phyloP scores from a whole-genome alignment of 768 basidiomycete species.

The Filobasidium floriforme region DNA sequence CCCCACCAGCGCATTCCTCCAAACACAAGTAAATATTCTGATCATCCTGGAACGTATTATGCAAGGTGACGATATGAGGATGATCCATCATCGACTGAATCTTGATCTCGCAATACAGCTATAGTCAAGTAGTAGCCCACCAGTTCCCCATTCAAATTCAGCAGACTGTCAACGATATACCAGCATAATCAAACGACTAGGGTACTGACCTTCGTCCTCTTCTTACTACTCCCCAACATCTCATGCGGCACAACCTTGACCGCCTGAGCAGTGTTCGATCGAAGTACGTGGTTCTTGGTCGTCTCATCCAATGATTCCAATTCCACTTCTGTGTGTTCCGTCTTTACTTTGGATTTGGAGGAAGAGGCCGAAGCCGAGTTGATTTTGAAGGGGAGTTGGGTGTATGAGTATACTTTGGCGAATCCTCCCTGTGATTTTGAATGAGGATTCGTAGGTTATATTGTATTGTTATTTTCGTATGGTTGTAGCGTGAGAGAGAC shows the following conservation, averaged over 20 bases:
- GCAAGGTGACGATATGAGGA: conserved; percentile 84
- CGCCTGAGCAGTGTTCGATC: conserved; percentile 52
- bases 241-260: conserved; percentile 93
- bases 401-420: conserved; percentile 78
- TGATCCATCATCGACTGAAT: conserved; percentile 85
- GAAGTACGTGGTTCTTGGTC: conserved; percentile 46
- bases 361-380: neutral
- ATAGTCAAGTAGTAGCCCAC: neutral
- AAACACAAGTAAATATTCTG: conserved; percentile 97
- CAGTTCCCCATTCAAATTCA: neutral
- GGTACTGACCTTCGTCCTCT: conserved; percentile 76
- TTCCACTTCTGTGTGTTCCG: no score
- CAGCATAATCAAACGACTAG: neutral
- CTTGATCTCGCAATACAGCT: conserved; percentile 99
- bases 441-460: no score
- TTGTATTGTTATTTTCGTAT: no score
- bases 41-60: conserved; percentile 90
- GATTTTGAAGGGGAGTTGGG: conserved; percentile 50
- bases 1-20: conserved; percentile 80
- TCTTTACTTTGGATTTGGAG: no score
- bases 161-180: neutral
- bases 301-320: conserved; percentile 45
- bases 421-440: conserved; percentile 64
- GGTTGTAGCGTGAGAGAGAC: no score
- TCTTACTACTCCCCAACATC: conserved; percentile 88